Base-by-base conservation (phyloP, 1,284 basidiomycete species). In the Malassezia dermatis region DNA sequence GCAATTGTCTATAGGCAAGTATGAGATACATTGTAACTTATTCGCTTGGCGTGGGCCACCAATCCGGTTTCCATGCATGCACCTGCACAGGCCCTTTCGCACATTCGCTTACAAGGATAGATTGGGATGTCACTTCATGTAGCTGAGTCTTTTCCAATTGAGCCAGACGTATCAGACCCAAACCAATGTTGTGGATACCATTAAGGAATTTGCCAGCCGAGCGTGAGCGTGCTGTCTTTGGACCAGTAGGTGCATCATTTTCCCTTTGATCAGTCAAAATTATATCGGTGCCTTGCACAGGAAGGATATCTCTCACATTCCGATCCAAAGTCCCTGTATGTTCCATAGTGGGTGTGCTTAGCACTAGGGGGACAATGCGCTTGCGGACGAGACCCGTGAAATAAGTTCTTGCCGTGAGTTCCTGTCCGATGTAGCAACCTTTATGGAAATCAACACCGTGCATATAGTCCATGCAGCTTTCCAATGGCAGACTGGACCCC, bases 391-490 rank as follows among this genome's bases (percentile, higher is more conserved):
- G 82, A 7, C 94, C 94, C 1, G 87, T 95, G 73, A 95, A 89
- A 74, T 94, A 93, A 21, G 93, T 96, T 27, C 94, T 82, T 2
- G 95, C 91, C 0, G 93, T 96, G 37, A 98, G 78, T 69, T 98
- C 94, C 78, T 99, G 94, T 3, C 94, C 94, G 1, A 98, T 84
- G 71, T 96, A 98, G 75, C 94, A 99, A 6, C 94, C 94, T 77
- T 99, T 98, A 46, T 87, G 80, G 75, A 95, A 95, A 76, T 96
- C 90, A 66, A 98, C 90, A 69, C 84, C 93, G 56, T 88, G 86
- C 85, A 94, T 94, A 48, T 87, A 78, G 74, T 98, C 93, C 64
- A 96, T 77, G 73, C 90, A 90, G 21, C 86, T 89, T 63, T 98
- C 93, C 77, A 95, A 85, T 1, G 94, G 94, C 56, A 96, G 83